Conservation (phyloP, 169 alveolate species). For the Plasmodium relictum region DNA sequence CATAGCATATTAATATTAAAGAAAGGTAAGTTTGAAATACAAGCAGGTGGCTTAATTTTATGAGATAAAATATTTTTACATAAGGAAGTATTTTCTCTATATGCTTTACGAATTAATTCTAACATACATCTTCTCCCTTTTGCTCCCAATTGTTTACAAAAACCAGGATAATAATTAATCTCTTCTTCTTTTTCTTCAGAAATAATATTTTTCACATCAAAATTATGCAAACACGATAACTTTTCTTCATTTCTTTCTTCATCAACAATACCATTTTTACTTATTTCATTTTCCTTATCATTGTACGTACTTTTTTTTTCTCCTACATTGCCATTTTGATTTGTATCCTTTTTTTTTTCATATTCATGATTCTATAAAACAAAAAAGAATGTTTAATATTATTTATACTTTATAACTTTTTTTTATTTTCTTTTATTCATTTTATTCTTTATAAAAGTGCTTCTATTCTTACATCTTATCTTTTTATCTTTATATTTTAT, state of each 20-base stretch:
- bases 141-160: slow-evolving; percentile 84
- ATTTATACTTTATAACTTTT: too few species aligned
- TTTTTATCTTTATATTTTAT: too few species aligned
- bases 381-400: too few species aligned
- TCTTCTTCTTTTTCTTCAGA: slow-evolving; percentile 1
- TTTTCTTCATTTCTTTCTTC: neutral
- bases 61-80: slow-evolving; percentile 82
- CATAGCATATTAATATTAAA: slow-evolving; percentile 84
- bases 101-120: slow-evolving; percentile 81
- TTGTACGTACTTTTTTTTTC: neutral
- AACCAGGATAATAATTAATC: slow-evolving; percentile 78
- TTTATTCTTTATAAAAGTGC: too few species aligned
- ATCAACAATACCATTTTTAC: neutral
- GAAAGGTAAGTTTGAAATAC: slow-evolving; percentile 83
- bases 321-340: neutral
- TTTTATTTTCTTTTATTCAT: too few species aligned
- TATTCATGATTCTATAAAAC: too few species aligned
- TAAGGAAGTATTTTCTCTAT: slow-evolving; percentile 79
- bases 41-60: slow-evolving; percentile 80
- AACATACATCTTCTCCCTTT: slow-evolving; percentile 84
- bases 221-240: too few species aligned
- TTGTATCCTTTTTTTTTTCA: neutral
- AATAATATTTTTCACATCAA: too few species aligned
- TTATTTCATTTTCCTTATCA: neutral
- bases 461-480: too few species aligned